Evolutionary conservation across 2,329 filamentous ascomycete genomes (phyloP), one percentile per base, ranked within the genome.

Genomic region (Hawksworthiomyces lignivorus): DNA sequence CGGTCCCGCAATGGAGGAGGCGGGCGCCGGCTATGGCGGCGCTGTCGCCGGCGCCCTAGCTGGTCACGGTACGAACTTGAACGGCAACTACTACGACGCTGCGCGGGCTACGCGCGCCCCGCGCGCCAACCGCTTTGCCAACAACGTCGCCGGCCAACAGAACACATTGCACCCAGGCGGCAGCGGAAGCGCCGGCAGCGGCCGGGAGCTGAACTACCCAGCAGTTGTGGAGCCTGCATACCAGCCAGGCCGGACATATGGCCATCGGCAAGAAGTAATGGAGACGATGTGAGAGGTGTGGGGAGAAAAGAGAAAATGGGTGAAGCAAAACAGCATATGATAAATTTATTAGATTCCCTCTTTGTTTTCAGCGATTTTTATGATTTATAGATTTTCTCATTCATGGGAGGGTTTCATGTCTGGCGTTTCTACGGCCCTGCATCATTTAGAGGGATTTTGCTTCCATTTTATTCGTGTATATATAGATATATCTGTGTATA

Each of bases 101-200:
- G 44, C 48, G 2, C 46, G 46, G 7, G 48, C 48, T 1, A 50
- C 48, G 0, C 44, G 47, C 8, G 4, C 17, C 2, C 17, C 41
- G 9, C 43, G 48, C 15, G 15, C 21, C n/a, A 32, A 33, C n/a
- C n/a, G n/a, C n/a, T n/a, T n/a, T n/a, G n/a, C n/a, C 30, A 20
- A 17, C n/a, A 43, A 21, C 26, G 18, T 8, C 24, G 4, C 22
- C 24, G 9, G n/a, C 32, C 24, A 7, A 24, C 7, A 15, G 31
- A 20, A 32, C 37, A 19, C 17, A n/a, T n/a, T n/a, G n/a, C n/a
- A n/a, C n/a, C n/a, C n/a, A n/a, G n/a, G n/a, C n/a, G n/a, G n/a
- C 14, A 32, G 22, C 28, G 22, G 27, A 20, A n/a, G 20, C 12
- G 34, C 18, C 24, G 35, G 29, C 21, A 29, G 33, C 21, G 15